Percentiles rank a stretch among this genome's conserved stretches.
Conservation (phyloP, 352 stramenopile species). For the Phytophthora tubulina region DNA sequence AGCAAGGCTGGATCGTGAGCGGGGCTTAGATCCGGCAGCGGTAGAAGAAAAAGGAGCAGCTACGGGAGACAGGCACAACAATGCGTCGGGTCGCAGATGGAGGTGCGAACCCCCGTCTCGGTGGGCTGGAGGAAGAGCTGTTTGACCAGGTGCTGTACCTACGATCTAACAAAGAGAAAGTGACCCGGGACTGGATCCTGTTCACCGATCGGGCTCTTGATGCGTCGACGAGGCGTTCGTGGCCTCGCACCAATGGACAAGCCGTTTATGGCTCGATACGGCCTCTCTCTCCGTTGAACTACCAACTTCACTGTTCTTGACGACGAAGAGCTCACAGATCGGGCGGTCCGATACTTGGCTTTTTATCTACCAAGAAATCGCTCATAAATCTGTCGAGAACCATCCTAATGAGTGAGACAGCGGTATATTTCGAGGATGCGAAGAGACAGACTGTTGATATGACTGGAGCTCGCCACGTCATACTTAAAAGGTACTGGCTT, state of each 20-base stretch:
- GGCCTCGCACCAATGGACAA: conserved; percentile 31
- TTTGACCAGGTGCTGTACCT: too few relatives aligned
- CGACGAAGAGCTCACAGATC: conserved; percentile 21
- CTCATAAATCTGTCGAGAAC: conserved; percentile 18
- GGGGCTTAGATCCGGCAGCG: too few relatives aligned
- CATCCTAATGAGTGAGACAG: conserved; percentile 35
- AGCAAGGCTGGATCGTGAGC: too few relatives aligned
- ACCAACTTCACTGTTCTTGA: conserved; percentile 38
- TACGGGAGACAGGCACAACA: too few relatives aligned
- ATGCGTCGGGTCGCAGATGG: too few relatives aligned
- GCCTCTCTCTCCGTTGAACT: conserved; percentile 13
- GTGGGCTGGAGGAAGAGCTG: too few relatives aligned
- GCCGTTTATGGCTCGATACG: conserved; percentile 34
- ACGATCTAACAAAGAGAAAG: too few relatives aligned
- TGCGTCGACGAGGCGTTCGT: conserved; percentile 8
- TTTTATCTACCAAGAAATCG: not conserved
- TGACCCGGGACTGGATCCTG: too few relatives aligned
- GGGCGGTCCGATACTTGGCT: conserved; percentile 19
- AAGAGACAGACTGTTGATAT: conserved; percentile 26
- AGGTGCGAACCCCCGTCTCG: too few relatives aligned
- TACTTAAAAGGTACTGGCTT: conserved; percentile 35
- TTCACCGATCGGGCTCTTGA: too few relatives aligned
- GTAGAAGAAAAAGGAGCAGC: too few relatives aligned
- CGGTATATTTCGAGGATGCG: conserved; percentile 11
- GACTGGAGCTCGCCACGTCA: conserved; percentile 22